Evolutionary conservation across 768 basidiomycete genomes (phyloP).

Genomic region (Zangia roseola): DNA sequence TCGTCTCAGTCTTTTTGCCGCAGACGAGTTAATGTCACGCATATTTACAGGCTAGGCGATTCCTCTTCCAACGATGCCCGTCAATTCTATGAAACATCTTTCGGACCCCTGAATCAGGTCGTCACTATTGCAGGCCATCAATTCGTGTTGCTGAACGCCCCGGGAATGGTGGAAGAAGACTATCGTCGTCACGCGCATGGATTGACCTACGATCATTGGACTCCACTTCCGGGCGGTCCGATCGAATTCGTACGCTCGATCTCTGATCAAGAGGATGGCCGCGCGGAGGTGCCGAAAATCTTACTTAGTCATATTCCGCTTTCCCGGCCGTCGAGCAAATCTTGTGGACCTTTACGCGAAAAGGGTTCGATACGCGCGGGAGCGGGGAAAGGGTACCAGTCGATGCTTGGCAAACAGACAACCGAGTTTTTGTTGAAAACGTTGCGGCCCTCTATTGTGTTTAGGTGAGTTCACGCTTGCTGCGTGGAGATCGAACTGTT

Average conservation of each 20-base stretch:
- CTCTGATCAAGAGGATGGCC: conserved; percentile 32
- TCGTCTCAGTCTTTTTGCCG: conserved; percentile 17
- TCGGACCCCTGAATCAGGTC: conserved; percentile 67
- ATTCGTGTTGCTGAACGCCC: conserved; percentile 70
- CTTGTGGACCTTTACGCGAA: conserved; percentile 79
- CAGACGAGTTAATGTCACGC: background rate
- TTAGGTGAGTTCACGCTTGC: conserved; percentile 51
- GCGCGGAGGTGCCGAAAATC: conserved; percentile 37
- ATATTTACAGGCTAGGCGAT: conserved; percentile 49
- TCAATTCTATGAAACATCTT: conserved; percentile 54
- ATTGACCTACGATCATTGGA: conserved; percentile 54
- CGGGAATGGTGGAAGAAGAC: conserved; percentile 82
- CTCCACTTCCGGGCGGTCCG: conserved; percentile 49
- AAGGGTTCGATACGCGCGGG: conserved; percentile 68
- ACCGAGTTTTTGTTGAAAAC: conserved; percentile 67
- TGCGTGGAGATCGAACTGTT: background rate
- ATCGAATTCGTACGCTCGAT: conserved; percentile 57
- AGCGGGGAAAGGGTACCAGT: conserved; percentile 81
- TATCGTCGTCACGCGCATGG: conserved; percentile 58
- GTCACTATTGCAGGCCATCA: conserved; percentile 67
- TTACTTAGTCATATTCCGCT: conserved; percentile 88
- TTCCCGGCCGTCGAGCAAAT: conserved; percentile 66
- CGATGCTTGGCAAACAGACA: conserved; percentile 77
- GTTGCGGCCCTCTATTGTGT: conserved; percentile 66
- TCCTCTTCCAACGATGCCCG: conserved; percentile 56